Percentiles rank a stretch among this genome's conserved stretches.
Evolutionary conservation across 2,329 filamentous ascomycete species (phyloP).

Genomic region (Tolypocladium sp.): DNA sequence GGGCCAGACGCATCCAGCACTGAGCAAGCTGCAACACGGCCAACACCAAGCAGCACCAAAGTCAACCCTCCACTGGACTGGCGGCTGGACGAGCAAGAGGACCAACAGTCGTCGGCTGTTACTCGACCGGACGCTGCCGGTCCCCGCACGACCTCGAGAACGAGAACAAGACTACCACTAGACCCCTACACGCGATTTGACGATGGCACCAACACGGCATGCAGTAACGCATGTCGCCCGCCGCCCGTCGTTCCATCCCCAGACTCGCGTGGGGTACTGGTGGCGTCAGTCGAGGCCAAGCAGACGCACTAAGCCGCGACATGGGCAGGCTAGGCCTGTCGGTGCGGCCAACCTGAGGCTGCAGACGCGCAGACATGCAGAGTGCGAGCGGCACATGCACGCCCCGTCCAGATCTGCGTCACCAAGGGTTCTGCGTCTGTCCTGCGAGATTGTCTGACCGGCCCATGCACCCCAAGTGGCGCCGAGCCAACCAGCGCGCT

Average conservation of each 20-base stretch:
- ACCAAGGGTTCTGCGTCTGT: neutral
- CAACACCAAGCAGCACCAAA: neutral
- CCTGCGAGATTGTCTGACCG: neutral
- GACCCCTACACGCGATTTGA: neutral
- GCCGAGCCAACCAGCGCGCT: constrained; percentile 1
- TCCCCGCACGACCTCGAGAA: neutral
- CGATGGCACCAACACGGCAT: neutral
- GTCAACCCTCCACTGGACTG: neutral
- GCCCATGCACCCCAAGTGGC: neutral
- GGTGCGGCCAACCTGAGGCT: neutral
- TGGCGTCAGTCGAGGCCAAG: neutral
- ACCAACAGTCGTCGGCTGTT: neutral
- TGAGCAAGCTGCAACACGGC: neutral
- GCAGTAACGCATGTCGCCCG: neutral
- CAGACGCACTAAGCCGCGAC: neutral
- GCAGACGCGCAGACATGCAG: neutral
- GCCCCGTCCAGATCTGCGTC: neutral
- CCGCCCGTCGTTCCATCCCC: neutral
- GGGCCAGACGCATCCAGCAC: neutral
- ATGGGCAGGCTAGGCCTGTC: neutral
- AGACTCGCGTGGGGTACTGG: neutral
- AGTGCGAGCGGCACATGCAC: neutral
- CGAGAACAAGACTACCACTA: neutral
- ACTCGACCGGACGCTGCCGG: neutral
- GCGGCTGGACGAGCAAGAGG: neutral